Evolutionary conservation across 2,329 filamentous ascomycete genomes (phyloP), one percentile per base, ranked within the genome.

Genomic region (Curvularia lunata): DNA sequence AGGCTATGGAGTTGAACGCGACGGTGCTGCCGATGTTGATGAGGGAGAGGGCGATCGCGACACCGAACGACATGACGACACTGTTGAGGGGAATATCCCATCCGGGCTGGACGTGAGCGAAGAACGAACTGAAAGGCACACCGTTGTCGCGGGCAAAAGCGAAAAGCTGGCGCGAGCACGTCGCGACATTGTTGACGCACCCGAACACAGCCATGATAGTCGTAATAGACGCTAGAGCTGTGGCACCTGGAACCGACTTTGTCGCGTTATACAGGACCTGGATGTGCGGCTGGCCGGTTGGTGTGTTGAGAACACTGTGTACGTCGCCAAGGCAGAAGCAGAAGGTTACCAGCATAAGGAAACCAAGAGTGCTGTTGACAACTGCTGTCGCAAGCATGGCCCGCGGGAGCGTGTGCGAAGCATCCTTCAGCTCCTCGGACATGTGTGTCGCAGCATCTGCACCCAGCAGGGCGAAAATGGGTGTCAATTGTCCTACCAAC

Each of bases 21-120:
- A 72, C 66, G 7, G 73, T 66, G 4, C 78, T 81, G 28, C 80
- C 82, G 55, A 84, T 78, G 62, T 83, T 83, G 74, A 84, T 82
- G 37, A 83, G 70, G 0, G 78, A 78, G 25, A 84, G 72, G 1
- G 79, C 67, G 7, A 75, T 64, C 5, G 77, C 72, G 28, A 80
- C 67, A 16, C 71, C 63, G 5, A 80, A 71, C 1, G 80, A 78
- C 9, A 81, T 72, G 52, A 80, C 63, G 50, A 83, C 75, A 1
- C 78, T 73, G 63, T 82, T 82, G 28, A 82, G 70, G 1, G 81
- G 81, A 7, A 70, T 59, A 10, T 70, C 62, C 64, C 61, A 71
- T 4, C 54, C 60, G 13, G 69, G 66, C 10, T 50, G 58, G 9
- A 72, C 59, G 38, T 56, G 52, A 13, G 60, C 52, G 1, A 66